Percentiles rank a stretch among this genome's conserved stretches.
Conservation (phyloP, 208 protist species). For the Leishmania braziliensis region DNA sequence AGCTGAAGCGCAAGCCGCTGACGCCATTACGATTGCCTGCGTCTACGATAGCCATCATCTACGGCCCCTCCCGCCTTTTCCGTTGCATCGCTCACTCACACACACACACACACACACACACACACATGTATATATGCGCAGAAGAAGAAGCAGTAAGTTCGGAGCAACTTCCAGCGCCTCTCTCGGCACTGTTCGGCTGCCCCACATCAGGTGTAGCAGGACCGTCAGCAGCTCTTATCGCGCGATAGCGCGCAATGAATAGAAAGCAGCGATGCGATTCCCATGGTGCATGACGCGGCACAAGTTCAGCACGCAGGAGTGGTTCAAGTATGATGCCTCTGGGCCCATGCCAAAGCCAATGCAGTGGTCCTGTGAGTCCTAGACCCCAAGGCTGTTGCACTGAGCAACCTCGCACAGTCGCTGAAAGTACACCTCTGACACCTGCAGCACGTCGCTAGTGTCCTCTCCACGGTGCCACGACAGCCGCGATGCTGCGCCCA, state of each 20-base stretch:
- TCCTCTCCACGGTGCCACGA: not conserved
- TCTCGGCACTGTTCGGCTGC: conserved; percentile 56
- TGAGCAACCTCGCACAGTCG: conserved; percentile 59
- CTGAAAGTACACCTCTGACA: conserved; percentile 49
- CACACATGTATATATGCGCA: conserved; percentile 23
- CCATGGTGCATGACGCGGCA: conserved; percentile 68
- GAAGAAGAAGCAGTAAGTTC: conserved; percentile 68
- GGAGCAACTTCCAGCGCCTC: conserved; percentile 58
- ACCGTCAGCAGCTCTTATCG: conserved; percentile 60
- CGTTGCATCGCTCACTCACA: conserved; percentile 44
- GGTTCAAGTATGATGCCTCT: conserved; percentile 79
- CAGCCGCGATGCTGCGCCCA: not conserved
- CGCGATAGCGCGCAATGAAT: conserved; percentile 58
- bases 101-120: no score
- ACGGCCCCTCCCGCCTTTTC: conserved; percentile 9
- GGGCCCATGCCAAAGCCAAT: conserved; percentile 64
- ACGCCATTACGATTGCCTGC: not conserved
- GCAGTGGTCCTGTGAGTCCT: conserved; percentile 42
- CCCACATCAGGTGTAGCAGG: conserved; percentile 73
- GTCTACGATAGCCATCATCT: conserved; percentile 9
- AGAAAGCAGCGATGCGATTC: conserved; percentile 52
- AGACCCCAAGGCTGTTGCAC: conserved; percentile 77
- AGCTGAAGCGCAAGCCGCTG: not conserved
- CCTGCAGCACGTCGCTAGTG: not conserved
- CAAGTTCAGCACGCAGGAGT: conserved; percentile 71